Percentiles rank a stretch among this genome's conserved stretches.
phyloP scores from a whole-genome alignment of 1,139 yeast species.

The Chernovozyma aurita region DNA sequence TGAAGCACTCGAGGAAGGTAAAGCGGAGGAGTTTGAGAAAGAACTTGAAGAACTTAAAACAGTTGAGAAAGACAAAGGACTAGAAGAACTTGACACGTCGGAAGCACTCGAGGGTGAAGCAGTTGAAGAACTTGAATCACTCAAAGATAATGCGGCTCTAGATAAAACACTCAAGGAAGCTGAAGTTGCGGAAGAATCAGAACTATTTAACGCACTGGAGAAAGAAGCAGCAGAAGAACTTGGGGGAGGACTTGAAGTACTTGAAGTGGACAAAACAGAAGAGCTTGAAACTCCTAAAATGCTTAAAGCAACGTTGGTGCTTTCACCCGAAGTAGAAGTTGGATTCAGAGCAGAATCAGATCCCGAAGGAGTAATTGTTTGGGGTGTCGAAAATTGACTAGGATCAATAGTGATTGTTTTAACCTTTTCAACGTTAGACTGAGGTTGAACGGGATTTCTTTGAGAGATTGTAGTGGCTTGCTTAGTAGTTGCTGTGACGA shows the following conservation, averaged over 20 bases:
- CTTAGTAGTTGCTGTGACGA: conserved; percentile 14
- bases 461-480: conserved; percentile 18
- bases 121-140: neutral
- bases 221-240: neutral
- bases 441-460: conserved; percentile 17
- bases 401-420: neutral
- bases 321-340: no score
- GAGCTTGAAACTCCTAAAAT: neutral
- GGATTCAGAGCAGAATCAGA: conserved; percentile 3
- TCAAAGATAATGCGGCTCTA: neutral
- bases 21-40: neutral
- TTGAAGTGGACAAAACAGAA: neutral
- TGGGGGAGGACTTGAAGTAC: neutral
- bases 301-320: neutral
- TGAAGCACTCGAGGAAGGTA: neutral
- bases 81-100: neutral
- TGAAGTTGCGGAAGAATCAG: neutral
- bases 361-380: conserved; percentile 6
- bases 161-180: neutral
- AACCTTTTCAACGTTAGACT: no score
- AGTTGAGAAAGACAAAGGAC: neutral
- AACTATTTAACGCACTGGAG: neutral
- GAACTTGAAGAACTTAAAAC: neutral
- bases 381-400: conserved; percentile 11
- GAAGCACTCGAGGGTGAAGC: conserved; percentile 1